Percentiles rank a stretch among this genome's conserved stretches.
Conservation (phyloP, 2,329 filamentous ascomycete genomes). For the Pestalotiopsis sp. region DNA sequence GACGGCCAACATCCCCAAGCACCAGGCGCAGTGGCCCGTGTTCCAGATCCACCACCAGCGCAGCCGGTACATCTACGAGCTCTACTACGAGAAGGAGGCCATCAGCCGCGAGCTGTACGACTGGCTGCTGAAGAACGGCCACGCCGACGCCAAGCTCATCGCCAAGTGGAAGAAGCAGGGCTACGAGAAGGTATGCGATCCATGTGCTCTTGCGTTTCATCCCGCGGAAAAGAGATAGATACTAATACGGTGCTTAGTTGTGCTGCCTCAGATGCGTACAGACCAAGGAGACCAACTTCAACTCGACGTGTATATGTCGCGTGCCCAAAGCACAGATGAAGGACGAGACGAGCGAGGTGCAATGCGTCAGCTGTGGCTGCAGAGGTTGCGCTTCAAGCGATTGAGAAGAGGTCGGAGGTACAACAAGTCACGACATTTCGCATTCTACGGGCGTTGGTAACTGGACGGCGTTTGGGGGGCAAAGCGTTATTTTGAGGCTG, state of each 20-base stretch:
- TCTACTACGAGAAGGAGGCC: slow-evolving; percentile 97
- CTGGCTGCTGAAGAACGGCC: slow-evolving; percentile 94
- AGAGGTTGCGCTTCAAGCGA: slow-evolving; percentile 87
- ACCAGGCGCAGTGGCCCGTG: slow-evolving; percentile 94
- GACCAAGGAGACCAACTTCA: slow-evolving; percentile 99
- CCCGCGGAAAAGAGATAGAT: background rate
- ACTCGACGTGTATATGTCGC: slow-evolving; percentile 94
- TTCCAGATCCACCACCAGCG: slow-evolving; percentile 97
- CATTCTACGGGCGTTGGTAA: slow-evolving; percentile 8
- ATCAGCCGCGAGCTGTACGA: slow-evolving; percentile 93
- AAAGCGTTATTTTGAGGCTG: background rate
- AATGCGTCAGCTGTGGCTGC: slow-evolving; percentile 96
- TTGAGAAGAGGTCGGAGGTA: slow-evolving; percentile 38
- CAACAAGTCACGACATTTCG: background rate
- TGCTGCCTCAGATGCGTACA: slow-evolving; percentile 96
- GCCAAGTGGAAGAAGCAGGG: slow-evolving; percentile 99
- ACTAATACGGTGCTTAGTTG: slow-evolving; percentile 56
- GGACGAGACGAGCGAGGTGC: slow-evolving; percentile 77
- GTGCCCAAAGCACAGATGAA: slow-evolving; percentile 89
- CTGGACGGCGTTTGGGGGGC: slow-evolving; percentile 1
- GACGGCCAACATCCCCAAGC: slow-evolving; percentile 76
- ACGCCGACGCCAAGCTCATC: slow-evolving; percentile 93
- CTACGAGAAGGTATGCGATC: slow-evolving; percentile 81
- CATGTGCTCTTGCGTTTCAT: background rate
- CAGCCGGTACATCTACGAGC: slow-evolving; percentile 90